Conservation (phyloP, 2,329 filamentous ascomycete genomes). For the Exophiala bonariae region DNA sequence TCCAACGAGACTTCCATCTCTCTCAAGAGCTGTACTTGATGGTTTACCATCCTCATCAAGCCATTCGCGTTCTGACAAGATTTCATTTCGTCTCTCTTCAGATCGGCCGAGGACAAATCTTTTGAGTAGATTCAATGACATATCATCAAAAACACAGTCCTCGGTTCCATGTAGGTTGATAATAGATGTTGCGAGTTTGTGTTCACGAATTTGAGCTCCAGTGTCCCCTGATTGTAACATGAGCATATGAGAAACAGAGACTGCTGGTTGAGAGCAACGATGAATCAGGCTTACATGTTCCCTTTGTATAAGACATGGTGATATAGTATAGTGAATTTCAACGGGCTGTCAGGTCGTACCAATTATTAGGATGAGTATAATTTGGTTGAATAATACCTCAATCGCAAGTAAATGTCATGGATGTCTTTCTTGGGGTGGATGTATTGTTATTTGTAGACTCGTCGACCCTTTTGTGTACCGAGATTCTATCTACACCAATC, state of each 20-base stretch:
- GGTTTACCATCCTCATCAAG: slow-evolving; percentile 8
- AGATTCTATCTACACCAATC: too few species aligned
- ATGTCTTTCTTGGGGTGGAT: too few species aligned
- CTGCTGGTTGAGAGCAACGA: background rate
- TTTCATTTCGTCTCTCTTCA: slow-evolving; percentile 10
- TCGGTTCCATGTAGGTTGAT: slow-evolving; percentile 22
- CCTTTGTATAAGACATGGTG: slow-evolving; percentile 15
- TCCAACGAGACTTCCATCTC: slow-evolving; percentile 11
- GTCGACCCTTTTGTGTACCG: too few species aligned
- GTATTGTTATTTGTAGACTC: too few species aligned
- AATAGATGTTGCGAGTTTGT: slow-evolving; percentile 21
- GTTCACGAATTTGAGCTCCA: slow-evolving; percentile 21
- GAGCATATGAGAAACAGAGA: background rate
- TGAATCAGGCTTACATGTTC: slow-evolving; percentile 8
- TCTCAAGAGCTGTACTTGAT: slow-evolving; percentile 5
- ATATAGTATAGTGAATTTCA: background rate
- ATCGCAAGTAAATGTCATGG: too few species aligned
- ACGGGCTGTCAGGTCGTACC: too few species aligned
- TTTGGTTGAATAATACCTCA: too few species aligned
- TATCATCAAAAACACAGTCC: slow-evolving; percentile 18
- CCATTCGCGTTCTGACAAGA: slow-evolving; percentile 14
- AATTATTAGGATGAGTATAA: too few species aligned
- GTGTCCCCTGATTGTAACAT: slow-evolving; percentile 14
- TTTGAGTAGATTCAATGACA: slow-evolving; percentile 15
- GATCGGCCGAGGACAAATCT: slow-evolving; percentile 15